phyloP scores from a whole-genome alignment of 805 yeast genomes.

The Yarrowia osloensis region DNA sequence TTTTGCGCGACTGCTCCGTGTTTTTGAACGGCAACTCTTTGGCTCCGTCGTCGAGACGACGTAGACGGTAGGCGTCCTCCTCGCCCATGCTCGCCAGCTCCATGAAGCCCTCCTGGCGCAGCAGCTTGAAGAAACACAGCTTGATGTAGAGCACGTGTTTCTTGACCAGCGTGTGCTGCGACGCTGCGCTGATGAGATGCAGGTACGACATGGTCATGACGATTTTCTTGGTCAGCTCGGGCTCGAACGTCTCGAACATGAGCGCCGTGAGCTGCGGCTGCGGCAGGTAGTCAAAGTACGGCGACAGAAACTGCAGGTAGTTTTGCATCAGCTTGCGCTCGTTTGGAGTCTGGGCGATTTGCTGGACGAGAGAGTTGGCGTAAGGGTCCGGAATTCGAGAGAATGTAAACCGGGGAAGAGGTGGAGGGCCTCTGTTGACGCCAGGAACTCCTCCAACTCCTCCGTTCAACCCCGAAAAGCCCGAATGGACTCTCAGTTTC shows the following conservation, averaged over 20 bases:
- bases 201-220: constrained; percentile 27
- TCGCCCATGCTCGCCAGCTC: constrained; percentile 12
- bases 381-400: not conserved
- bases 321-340: constrained; percentile 6
- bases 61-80: not conserved
- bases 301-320: constrained; percentile 27
- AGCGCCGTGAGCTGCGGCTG: constrained; percentile 25
- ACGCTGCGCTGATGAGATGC: constrained; percentile 18
- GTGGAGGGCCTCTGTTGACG: not conserved
- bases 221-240: constrained; percentile 26
- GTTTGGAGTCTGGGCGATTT: not conserved
- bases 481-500: not conserved
- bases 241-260: constrained; percentile 19
- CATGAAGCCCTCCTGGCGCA: constrained; percentile 10
- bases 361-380: constrained; percentile 9
- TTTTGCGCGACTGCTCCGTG: not conserved
- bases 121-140: constrained; percentile 10
- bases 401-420: not conserved
- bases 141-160: constrained; percentile 26
- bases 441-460: not conserved
- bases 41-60: not conserved
- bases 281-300: constrained; percentile 26
- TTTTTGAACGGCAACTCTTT: constrained; percentile 1
- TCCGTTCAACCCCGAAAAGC: not conserved
- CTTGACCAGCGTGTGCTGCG: constrained; percentile 17